These are phyloP conservation scores for Marchantia paleacea DNA, from an alignment of 225 moss, liverwort and hornwort species.

Conservation along the genomic window DNA sequence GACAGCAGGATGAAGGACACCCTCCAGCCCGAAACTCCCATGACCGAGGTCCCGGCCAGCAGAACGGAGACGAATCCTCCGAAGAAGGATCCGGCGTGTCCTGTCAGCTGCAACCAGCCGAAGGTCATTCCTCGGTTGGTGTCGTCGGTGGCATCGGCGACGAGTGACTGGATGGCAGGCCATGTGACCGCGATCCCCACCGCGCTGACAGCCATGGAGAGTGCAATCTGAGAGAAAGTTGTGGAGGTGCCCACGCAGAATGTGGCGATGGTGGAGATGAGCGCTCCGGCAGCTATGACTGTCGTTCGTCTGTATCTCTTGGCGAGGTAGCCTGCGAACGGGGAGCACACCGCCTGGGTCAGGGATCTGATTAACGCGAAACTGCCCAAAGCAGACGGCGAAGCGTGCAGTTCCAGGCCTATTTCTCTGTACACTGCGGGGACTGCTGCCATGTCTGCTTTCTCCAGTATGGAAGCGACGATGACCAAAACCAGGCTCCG, in stretches of 20 bases:
- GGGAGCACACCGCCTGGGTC: constrained; percentile 63
- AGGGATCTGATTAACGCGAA: constrained; percentile 66
- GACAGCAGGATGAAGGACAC: constrained; percentile 64
- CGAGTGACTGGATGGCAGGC: constrained; percentile 76
- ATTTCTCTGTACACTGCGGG: constrained; percentile 76
- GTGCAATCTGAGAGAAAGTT: constrained; percentile 58
- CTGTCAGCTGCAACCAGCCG: constrained; percentile 66
- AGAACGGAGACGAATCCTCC: constrained; percentile 60
- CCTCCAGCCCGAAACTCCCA: constrained; percentile 72
- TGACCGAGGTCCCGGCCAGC: constrained; percentile 52
- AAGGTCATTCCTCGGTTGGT: constrained; percentile 66
- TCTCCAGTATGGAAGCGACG: constrained; percentile 69
- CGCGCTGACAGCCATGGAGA: constrained; percentile 62
- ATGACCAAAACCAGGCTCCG: constrained; percentile 62
- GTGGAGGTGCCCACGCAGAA: constrained; percentile 70
- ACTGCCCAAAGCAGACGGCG: constrained; percentile 56
- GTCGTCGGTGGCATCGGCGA: constrained; percentile 74
- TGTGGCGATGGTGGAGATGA: constrained; percentile 69
- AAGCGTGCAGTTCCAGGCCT: constrained; percentile 56
- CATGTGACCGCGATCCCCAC: constrained; percentile 64
- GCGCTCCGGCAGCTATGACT: constrained; percentile 66
- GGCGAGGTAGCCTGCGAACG: constrained; percentile 69
- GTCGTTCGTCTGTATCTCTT: constrained; percentile 60
- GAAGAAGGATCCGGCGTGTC: constrained; percentile 57
- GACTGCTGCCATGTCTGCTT: constrained; percentile 65